These are phyloP conservation scores for Fraxinus baroniana DNA, from an alignment of 305 asterid species.

Conservation along the genomic window DNA sequence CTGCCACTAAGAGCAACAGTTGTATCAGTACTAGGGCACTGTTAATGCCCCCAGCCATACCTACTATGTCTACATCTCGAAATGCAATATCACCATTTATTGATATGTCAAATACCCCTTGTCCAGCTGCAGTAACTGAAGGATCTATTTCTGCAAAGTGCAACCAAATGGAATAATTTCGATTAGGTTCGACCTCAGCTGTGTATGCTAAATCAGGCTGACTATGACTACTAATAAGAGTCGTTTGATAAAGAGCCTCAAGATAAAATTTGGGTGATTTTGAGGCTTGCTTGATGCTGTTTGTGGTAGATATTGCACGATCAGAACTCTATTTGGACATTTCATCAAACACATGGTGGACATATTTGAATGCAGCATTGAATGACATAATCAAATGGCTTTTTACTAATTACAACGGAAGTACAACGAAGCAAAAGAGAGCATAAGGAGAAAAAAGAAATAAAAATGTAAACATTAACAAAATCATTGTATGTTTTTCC, in stretches of 20 bases:
- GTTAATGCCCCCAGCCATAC: slow-evolving; percentile 65
- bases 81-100: slow-evolving; percentile 61
- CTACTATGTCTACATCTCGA: slow-evolving; percentile 60
- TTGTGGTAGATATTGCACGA: slow-evolving; percentile 37
- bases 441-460: too few relatives aligned
- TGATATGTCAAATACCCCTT: slow-evolving; percentile 72
- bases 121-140: slow-evolving; percentile 58
- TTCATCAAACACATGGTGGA: too few relatives aligned
- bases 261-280: slow-evolving; percentile 79
- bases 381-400: too few relatives aligned
- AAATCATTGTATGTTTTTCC: too few relatives aligned
- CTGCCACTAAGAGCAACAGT: slow-evolving; percentile 80
- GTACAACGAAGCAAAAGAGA: too few relatives aligned
- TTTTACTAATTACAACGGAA: too few relatives aligned
- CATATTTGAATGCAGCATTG: too few relatives aligned
- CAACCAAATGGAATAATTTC: slow-evolving; percentile 84
- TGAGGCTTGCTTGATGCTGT: slow-evolving; percentile 47
- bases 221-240: slow-evolving; percentile 56
- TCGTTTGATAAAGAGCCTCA: slow-evolving; percentile 72
- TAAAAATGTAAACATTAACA: too few relatives aligned
- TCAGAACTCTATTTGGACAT: slow-evolving; percentile 34
- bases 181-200: slow-evolving; percentile 80
- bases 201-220: slow-evolving; percentile 64
- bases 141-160: slow-evolving; percentile 94
- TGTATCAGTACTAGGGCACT: slow-evolving; percentile 71